Percentiles rank a stretch among this genome's conserved stretches.
Conservation (phyloP, 371 early-diverging fungal species). For the Amoeboaphelidium occidentale region DNA sequence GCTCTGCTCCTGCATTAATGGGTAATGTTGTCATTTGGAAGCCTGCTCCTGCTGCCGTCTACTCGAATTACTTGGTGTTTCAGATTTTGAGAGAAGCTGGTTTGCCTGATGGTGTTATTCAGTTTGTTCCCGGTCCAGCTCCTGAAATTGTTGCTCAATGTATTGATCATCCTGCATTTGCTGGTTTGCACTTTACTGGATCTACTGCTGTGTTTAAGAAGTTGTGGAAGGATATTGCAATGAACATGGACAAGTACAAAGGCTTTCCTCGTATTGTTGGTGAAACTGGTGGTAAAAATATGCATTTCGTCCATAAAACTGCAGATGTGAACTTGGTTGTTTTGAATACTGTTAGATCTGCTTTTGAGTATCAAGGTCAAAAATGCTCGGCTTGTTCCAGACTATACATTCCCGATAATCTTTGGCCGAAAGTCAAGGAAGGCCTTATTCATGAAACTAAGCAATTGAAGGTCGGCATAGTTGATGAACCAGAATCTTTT, state of each 20-base stretch:
- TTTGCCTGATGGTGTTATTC: slow-evolving; percentile 86
- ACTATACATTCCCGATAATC: slow-evolving; percentile 61
- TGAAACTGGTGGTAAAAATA: slow-evolving; percentile 96
- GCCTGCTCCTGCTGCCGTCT: slow-evolving; percentile 65
- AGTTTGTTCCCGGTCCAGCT: slow-evolving; percentile 83
- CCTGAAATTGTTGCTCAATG: slow-evolving; percentile 32
- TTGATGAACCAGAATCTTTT: slow-evolving; percentile 26
- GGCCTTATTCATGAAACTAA: slow-evolving; percentile 32
- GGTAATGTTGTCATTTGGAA: slow-evolving; percentile 90
- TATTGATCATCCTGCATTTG: slow-evolving; percentile 57
- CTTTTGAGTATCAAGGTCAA: slow-evolving; percentile 92
- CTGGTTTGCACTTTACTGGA: slow-evolving; percentile 93
- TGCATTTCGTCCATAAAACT: slow-evolving; percentile 65
- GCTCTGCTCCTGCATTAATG: slow-evolving; percentile 84
- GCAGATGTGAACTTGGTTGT: slow-evolving; percentile 31
- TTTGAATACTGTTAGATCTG: slow-evolving; percentile 63
- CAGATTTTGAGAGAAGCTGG: slow-evolving; percentile 84
- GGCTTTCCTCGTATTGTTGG: slow-evolving; percentile 91
- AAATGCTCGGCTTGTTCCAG: slow-evolving; percentile 90
- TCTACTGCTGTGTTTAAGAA: slow-evolving; percentile 75
- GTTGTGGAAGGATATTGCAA: slow-evolving; percentile 72
- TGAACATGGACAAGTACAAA: slow-evolving; percentile 66
- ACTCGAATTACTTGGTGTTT: slow-evolving; percentile 71
- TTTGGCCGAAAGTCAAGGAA: slow-evolving; percentile 46
- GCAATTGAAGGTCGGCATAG: slow-evolving; percentile 59